Evolutionary conservation across 2,329 filamentous ascomycete genomes (phyloP).

Genomic region (Lachnellula arida): DNA sequence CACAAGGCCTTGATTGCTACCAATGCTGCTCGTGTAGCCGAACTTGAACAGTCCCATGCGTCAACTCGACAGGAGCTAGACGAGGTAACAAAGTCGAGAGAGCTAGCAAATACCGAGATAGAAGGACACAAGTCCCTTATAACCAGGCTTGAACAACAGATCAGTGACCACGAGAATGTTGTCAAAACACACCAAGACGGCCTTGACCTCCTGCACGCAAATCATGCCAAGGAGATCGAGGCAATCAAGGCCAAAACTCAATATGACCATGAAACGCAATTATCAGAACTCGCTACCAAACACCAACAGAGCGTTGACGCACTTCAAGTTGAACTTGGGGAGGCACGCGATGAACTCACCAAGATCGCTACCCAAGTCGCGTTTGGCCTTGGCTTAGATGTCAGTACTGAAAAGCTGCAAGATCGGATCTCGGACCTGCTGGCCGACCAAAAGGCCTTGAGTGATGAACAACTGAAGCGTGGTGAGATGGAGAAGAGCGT

Average conservation of each 20-base stretch:
- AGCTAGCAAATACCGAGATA: slow-evolving; percentile 39
- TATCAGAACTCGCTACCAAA: slow-evolving; percentile 55
- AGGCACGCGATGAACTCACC: slow-evolving; percentile 62
- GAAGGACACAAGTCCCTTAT: slow-evolving; percentile 42
- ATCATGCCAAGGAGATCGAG: slow-evolving; percentile 48
- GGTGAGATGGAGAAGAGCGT: slow-evolving; percentile 53
- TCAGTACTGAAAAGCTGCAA: slow-evolving; percentile 63
- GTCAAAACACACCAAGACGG: slow-evolving; percentile 51
- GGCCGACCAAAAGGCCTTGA: slow-evolving; percentile 55
- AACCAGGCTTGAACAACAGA: slow-evolving; percentile 52
- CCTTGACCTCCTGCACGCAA: slow-evolving; percentile 44
- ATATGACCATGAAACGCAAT: slow-evolving; percentile 52
- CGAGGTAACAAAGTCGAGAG: slow-evolving; percentile 56
- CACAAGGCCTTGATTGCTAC: slow-evolving; percentile 70
- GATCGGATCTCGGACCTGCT: slow-evolving; percentile 56
- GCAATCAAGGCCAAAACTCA: slow-evolving; percentile 45
- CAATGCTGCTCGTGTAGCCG: slow-evolving; percentile 64
- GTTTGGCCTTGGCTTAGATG: slow-evolving; percentile 54
- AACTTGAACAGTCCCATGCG: slow-evolving; percentile 68
- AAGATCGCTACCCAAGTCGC: slow-evolving; percentile 61
- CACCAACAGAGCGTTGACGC: slow-evolving; percentile 52
- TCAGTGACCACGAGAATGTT: slow-evolving; percentile 54
- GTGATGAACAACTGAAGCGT: slow-evolving; percentile 53
- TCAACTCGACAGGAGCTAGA: slow-evolving; percentile 64
- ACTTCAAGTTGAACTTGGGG: slow-evolving; percentile 58